These are phyloP conservation scores for Blumeriella jaapii DNA, from an alignment of 2,329 filamentous ascomycete species.

Conservation along the genomic window DNA sequence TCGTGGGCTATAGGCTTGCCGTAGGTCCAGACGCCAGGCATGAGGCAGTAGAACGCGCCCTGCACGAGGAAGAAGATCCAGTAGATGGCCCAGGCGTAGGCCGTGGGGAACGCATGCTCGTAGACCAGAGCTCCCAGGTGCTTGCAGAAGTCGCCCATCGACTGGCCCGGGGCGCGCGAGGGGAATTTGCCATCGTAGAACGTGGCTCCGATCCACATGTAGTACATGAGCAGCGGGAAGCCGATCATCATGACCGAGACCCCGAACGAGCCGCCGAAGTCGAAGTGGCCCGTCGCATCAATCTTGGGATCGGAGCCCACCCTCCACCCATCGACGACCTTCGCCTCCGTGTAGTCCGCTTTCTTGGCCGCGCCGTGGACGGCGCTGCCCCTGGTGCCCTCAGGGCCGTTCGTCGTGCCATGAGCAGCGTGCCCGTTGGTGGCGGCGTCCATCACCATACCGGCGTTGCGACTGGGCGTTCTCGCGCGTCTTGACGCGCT, in stretches of 20 bases:
- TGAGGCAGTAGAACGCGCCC: slow-evolving; percentile 66
- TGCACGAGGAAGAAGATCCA: slow-evolving; percentile 88
- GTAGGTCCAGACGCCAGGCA: slow-evolving; percentile 79
- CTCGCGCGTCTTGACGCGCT: slow-evolving; percentile 11
- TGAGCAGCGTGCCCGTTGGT: slow-evolving; percentile 13
- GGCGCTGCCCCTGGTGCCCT: slow-evolving; percentile 9
- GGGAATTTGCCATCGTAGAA: slow-evolving; percentile 86
- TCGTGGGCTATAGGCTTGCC: slow-evolving; percentile 80
- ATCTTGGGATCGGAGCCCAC: slow-evolving; percentile 49
- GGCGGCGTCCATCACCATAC: slow-evolving; percentile 17
- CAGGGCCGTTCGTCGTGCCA: slow-evolving; percentile 8
- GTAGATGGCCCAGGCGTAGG: slow-evolving; percentile 84
- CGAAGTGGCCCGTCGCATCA: slow-evolving; percentile 53
- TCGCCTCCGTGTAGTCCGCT: slow-evolving; percentile 3
- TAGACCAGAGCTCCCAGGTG: slow-evolving; percentile 66
- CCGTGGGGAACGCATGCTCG: slow-evolving; percentile 71
- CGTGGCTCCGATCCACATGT: slow-evolving; percentile 95
- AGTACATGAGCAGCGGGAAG: slow-evolving; percentile 95
- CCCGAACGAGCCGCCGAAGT: slow-evolving; percentile 83
- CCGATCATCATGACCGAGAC: slow-evolving; percentile 77
- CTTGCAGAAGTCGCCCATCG: slow-evolving; percentile 55
- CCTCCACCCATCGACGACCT: slow-evolving; percentile 43
- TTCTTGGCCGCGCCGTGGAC: slow-evolving; percentile 8
- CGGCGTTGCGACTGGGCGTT: slow-evolving; percentile 15
- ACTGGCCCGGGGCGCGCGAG: slow-evolving; percentile 51